phyloP scores from a whole-genome alignment of 345 rosid species.

The Linum trigynum region DNA sequence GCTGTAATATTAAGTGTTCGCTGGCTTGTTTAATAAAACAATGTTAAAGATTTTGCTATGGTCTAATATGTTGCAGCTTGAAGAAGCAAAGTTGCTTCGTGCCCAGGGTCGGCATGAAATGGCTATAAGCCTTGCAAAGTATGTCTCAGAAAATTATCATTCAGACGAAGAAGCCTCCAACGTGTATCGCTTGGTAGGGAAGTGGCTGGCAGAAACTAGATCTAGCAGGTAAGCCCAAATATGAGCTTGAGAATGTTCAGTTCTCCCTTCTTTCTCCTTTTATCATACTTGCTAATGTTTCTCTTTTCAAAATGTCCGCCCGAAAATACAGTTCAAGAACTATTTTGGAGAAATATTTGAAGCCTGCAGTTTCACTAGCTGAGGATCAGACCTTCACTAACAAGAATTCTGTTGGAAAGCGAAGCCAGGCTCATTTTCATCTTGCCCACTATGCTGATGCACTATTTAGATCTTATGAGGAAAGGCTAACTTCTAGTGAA shows the following conservation, averaged over 20 bases:
- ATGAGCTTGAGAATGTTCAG: conserved; percentile 11
- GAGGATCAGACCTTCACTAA: conserved; percentile 37
- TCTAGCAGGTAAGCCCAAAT: conserved; percentile 64
- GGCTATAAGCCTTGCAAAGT: conserved; percentile 85
- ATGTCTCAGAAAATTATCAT: conserved; percentile 53
- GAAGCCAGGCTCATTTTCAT: conserved; percentile 74
- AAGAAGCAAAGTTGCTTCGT: conserved; percentile 86
- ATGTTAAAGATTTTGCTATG: neutral
- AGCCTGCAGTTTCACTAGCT: conserved; percentile 80
- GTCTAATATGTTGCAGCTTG: conserved; percentile 45
- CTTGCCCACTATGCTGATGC: conserved; percentile 97
- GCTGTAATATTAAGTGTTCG: neutral
- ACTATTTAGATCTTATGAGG: conserved; percentile 74
- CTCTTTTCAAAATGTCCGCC: conserved; percentile 3
- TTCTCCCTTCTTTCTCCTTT: conserved; percentile 8
- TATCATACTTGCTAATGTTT: conserved; percentile 13
- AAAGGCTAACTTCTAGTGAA: conserved; percentile 79
- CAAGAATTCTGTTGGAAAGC: conserved; percentile 62
- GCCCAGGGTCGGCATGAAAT: conserved; percentile 91
- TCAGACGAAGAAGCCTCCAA: conserved; percentile 60
- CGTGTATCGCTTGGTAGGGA: conserved; percentile 76
- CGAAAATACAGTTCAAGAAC: conserved; percentile 70
- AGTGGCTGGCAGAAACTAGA: conserved; percentile 97
- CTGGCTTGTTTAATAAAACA: neutral
- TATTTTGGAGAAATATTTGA: conserved; percentile 83